Evolutionary conservation across 306 rosid genomes (phyloP).

Genomic region (Arachis hypogaea): DNA sequence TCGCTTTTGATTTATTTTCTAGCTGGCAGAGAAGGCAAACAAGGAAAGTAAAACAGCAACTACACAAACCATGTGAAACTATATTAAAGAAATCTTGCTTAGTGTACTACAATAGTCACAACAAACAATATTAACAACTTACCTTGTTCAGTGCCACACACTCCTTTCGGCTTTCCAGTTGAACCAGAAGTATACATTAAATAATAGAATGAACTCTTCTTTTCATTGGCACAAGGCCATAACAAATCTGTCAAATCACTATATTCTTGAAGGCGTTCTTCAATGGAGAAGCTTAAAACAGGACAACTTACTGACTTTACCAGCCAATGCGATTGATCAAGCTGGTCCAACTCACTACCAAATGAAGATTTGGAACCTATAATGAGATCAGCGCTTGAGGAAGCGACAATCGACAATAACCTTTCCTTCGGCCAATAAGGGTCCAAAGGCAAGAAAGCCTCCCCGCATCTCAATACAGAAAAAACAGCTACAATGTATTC

Average conservation of each 20-base stretch:
- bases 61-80: constrained; percentile 3
- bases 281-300: constrained; percentile 58
- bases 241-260: constrained; percentile 37
- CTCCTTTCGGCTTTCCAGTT: constrained; percentile 89
- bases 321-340: constrained; percentile 58
- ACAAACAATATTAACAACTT: constrained; percentile 30
- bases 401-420: constrained; percentile 55
- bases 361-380: constrained; percentile 53
- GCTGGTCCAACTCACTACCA: constrained; percentile 46
- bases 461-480: constrained; percentile 72
- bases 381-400: constrained; percentile 63
- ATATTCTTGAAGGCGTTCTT: constrained; percentile 44
- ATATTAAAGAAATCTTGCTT: constrained; percentile 1
- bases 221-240: constrained; percentile 62
- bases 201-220: constrained; percentile 69
- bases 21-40: not conserved
- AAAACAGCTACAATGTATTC: constrained; percentile 79
- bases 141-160: constrained; percentile 89
- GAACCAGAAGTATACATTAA: constrained; percentile 95
- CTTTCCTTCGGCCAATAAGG: constrained; percentile 79
- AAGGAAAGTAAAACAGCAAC: constrained; percentile 10
- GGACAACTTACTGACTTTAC: constrained; percentile 43
- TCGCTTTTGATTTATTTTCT: constrained; percentile 12
- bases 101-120: not conserved
- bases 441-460: constrained; percentile 86